Percentiles rank a stretch among this genome's conserved stretches.
Conservation (phyloP, 2,329 filamentous ascomycete species). For the Ophidiomyces ophidiicola region DNA sequence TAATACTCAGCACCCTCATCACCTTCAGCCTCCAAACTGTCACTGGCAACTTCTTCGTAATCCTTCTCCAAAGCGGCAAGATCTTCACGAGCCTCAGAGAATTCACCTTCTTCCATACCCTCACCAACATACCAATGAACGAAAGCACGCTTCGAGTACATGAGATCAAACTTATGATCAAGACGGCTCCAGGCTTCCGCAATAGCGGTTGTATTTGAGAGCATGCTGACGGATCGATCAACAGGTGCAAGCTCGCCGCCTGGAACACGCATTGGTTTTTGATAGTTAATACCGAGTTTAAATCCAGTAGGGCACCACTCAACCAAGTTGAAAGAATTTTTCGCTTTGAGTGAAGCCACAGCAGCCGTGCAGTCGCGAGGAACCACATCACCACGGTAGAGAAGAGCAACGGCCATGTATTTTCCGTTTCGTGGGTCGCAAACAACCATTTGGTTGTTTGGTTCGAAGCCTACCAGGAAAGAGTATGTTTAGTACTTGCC, state of each 20-base stretch:
- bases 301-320: slow-evolving; percentile 99
- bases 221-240: slow-evolving; percentile 97
- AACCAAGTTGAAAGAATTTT: slow-evolving; percentile 97
- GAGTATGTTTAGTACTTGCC: slow-evolving; percentile 33
- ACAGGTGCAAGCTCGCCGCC: slow-evolving; percentile 97
- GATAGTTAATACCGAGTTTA: slow-evolving; percentile 99
- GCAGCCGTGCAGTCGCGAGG: slow-evolving; percentile 89
- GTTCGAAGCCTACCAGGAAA: slow-evolving; percentile 91
- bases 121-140: slow-evolving; percentile 99
- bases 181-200: slow-evolving; percentile 95
- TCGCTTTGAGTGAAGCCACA: slow-evolving; percentile 95
- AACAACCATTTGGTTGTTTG: slow-evolving; percentile 99
- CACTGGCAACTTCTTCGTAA: slow-evolving; percentile 88
- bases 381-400: slow-evolving; percentile 97
- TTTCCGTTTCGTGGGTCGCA: slow-evolving; percentile 97
- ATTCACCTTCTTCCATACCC: slow-evolving; percentile 99
- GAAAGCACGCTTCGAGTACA: slow-evolving; percentile 99
- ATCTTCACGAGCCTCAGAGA: slow-evolving; percentile 98
- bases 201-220: slow-evolving; percentile 87
- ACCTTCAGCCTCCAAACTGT: slow-evolving; percentile 51
- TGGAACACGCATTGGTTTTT: slow-evolving; percentile 87
- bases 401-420: slow-evolving; percentile 97
- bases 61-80: slow-evolving; percentile 94
- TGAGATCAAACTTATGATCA: slow-evolving; percentile 97
- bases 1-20: slow-evolving; percentile 38